Conservation (phyloP, 1,139 yeast genomes). For the Scheffersomyces cryptocercus region DNA sequence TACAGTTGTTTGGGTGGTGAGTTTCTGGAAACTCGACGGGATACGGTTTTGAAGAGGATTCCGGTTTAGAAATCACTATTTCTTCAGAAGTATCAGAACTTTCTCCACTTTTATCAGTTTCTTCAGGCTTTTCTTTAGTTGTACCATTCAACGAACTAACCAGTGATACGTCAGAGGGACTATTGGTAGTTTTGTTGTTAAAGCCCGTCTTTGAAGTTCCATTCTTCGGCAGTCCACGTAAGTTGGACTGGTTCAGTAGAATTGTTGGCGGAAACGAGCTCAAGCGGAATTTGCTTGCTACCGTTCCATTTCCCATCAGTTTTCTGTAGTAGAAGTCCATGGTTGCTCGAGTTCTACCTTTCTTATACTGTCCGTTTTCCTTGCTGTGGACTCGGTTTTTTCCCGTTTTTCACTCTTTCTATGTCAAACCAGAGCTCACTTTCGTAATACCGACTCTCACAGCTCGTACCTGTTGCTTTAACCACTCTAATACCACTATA, state of each 20-base stretch:
- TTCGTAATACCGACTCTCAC: too few relatives aligned
- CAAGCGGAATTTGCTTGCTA: constrained; percentile 38
- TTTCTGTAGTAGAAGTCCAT: constrained; percentile 41
- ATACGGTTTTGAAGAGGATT: constrained; percentile 4
- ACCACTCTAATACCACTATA: too few relatives aligned
- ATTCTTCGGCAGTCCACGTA: constrained; percentile 15
- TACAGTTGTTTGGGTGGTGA: constrained; percentile 40
- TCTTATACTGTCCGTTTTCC: too few relatives aligned
- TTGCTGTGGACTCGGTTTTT: too few relatives aligned
- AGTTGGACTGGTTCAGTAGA: constrained; percentile 23
- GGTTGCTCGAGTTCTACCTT: background rate
- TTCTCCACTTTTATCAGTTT: background rate
- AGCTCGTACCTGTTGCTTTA: too few relatives aligned
- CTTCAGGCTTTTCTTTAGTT: background rate
- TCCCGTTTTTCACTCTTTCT: too few relatives aligned
- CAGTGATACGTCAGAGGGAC: background rate
- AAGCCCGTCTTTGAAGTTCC: too few relatives aligned
- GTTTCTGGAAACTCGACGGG: constrained; percentile 23
- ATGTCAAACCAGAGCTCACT: too few relatives aligned
- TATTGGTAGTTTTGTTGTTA: background rate
- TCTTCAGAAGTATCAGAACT: background rate
- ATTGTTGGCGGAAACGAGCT: constrained; percentile 11
- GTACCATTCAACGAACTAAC: background rate
- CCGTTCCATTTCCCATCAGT: constrained; percentile 42
- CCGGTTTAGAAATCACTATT: background rate